Conservation (phyloP, 2,329 filamentous ascomycete genomes). For the Tolypocladium nubicola region DNA sequence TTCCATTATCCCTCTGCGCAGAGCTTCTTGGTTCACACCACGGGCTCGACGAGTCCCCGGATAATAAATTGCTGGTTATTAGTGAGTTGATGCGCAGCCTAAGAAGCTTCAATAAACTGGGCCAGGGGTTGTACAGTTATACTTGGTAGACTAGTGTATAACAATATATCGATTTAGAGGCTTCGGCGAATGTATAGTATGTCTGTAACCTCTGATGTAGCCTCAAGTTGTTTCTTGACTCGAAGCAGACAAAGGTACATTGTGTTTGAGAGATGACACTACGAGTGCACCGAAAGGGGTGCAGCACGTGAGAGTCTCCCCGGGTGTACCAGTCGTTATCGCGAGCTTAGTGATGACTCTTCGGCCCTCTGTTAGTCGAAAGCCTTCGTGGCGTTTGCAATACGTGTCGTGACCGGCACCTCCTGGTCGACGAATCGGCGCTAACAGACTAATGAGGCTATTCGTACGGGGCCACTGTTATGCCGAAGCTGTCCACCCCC, state of each 20-base stretch:
- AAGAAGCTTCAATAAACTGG: background rate
- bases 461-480: background rate
- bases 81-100: background rate
- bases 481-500: background rate
- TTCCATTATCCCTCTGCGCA: background rate
- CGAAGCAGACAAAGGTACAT: background rate
- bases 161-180: background rate
- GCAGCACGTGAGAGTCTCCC: too few species aligned
- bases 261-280: background rate
- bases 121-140: background rate
- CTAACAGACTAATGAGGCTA: background rate
- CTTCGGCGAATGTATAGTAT: background rate
- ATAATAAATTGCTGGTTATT: background rate
- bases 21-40: slow-evolving; percentile 3
- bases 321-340: too few species aligned
- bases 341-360: too few species aligned
- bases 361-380: too few species aligned
- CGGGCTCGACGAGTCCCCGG: background rate
- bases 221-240: too few species aligned
- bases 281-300: background rate
- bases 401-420: too few species aligned
- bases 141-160: background rate
- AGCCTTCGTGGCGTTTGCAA: too few species aligned
- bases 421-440: too few species aligned
- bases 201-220: too few species aligned